Evolutionary conservation across 257 asterid species (phyloP), one percentile per base, ranked within the genome.

Genomic region (Forsythia viridissima): DNA sequence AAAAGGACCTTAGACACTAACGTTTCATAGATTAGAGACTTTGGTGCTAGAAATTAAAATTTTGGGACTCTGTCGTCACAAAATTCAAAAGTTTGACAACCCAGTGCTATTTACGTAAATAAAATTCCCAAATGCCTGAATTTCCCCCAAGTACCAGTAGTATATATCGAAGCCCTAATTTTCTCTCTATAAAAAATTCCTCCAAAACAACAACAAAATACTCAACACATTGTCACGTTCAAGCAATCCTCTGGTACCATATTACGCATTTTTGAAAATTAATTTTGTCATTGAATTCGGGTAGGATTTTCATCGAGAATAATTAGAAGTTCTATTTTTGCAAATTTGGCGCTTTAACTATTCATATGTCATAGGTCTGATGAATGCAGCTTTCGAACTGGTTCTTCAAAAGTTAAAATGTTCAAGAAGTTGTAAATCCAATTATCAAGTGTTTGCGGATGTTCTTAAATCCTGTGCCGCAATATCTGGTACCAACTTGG

Each of bases 401-500:
- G 69, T 82, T 40, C 72, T 90, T 71, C 89, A 80, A 51, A 90
- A 81, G 82, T 34, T 81, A 51, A 84, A 75, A 40, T 71, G 36
- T 77, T 76, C 82, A 70, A 30, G 85, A 16, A 73, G 74, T 75
- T 80, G 61, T 21, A 76, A 72, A n/a, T 41, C 87, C 79, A 88
- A 87, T 82, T 82, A 77, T 79, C 90, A 83, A 77, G 79, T 82
- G 38, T 75, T 90, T 16, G 89, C 92, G 0, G 90, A 88, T 82
- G 79, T 75, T 86, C 80, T 93, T 34, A 93, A 85, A 86, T 88
- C 87, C 65, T 93, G 97, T 80, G 93, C 93, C 48, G 69, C 89
- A 6, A 72, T 41, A 43, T 83, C 82, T 41, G 82, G 87, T 75
- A 48, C 75, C 72, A 71, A 74, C 42, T 70, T 84, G 77, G 98